Percentiles rank a stretch among this genome's conserved stretches.
These are phyloP conservation scores for Cryptomeria japonica DNA, from an alignment of 75 land plant species.

Conservation along the genomic window DNA sequence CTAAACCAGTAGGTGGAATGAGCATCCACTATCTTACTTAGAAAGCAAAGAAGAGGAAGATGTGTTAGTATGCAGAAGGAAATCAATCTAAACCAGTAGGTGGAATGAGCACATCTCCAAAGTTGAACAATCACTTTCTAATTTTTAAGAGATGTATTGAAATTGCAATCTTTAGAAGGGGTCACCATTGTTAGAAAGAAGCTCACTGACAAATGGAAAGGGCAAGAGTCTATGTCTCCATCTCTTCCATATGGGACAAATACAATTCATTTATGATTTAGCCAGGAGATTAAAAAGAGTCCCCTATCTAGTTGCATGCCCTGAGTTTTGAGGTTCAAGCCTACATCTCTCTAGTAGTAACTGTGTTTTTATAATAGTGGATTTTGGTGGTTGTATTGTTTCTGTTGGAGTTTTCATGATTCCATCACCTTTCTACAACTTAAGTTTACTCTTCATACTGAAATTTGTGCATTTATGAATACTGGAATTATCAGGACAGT, in stretches of 20 bases:
- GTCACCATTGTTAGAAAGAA: background rate
- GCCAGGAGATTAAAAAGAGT: background rate
- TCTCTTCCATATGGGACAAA: background rate
- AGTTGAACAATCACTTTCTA: background rate
- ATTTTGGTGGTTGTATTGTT: background rate
- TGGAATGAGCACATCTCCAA: background rate
- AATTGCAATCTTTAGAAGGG: too few relatives aligned
- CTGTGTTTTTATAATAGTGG: background rate
- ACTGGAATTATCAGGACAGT: background rate
- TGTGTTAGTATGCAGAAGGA: background rate
- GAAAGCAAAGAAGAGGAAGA: too few relatives aligned
- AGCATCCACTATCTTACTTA: background rate
- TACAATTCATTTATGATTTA: background rate
- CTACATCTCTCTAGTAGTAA: background rate
- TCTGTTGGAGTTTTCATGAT: background rate
- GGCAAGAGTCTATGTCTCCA: background rate
- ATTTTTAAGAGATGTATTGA: background rate
- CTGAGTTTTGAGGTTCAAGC: background rate
- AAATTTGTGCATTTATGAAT: background rate
- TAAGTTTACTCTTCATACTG: background rate
- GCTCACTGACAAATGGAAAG: background rate
- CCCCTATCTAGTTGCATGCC: background rate
- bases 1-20: background rate
- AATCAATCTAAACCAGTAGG: background rate
- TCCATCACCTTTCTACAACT: background rate